Evolutionary conservation across 371 early-diverging fungal species (phyloP), one percentile per base, ranked within the genome.

Genomic region (Saksenaea vasiformis): DNA sequence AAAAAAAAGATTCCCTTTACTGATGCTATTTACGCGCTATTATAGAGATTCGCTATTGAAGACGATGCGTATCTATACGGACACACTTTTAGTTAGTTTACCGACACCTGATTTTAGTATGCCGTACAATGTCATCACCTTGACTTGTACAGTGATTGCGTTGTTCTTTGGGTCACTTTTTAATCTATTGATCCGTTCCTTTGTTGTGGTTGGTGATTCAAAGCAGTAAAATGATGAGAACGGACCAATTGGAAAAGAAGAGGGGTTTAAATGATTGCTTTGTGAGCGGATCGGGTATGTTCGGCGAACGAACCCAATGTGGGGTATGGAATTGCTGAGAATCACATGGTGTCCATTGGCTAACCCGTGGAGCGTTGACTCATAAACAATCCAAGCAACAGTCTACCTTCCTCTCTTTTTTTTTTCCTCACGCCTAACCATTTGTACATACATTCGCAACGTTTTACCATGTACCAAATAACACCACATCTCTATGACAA

Each of bases 41-140:
- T n/a, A n/a, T 37, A 34, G 35, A 26, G 51, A 63, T 67, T 44
- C 24, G 61, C 0, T 56, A 38, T 58, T 54, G 71, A 53, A 70
- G 64, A 68, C 70, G 27, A 79, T 82, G 51, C 76, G 91, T 19
- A 68, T 94, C 10, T 95, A 92, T 67, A 94, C 96, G 1, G 93
- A 94, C 64, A 86, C 90, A 5, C 65, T 96, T 10, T 78, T 96
- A 44, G 86, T 96, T 35, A 90, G 88, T 44, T 82, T 96, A 54
- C 96, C 97, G 5, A 94, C 95, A 10, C 98, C 99, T 1, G 99
- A 98, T 63, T 98, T 98, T 64, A 91, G 91, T 59, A 98, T 98
- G 99, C 98, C 98, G 0, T 98, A 98, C 76, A 98, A 98, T 77
- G 98, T 98, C 51, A 95, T 97, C 59, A 96, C 98, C 0, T 80